These are phyloP conservation scores for Fusarium kyushuense DNA, from an alignment of 2,329 filamentous ascomycete species.

Conservation along the genomic window DNA sequence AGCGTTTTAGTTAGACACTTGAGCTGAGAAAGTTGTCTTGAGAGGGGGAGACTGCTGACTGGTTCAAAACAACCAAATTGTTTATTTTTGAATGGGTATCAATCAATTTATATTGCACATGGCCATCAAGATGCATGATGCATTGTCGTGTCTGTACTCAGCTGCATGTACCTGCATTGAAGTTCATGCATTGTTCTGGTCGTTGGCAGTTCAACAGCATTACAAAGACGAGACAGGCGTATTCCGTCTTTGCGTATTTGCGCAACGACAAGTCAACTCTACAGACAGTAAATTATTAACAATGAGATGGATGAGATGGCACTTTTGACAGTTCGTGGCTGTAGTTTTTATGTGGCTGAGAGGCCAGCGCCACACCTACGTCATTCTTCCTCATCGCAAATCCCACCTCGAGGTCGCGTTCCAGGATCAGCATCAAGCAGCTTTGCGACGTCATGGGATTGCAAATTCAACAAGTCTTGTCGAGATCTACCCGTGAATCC, in stretches of 20 bases:
- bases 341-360: slow-evolving; percentile 22
- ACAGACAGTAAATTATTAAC: background rate
- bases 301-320: background rate
- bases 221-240: background rate
- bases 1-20: slow-evolving; percentile 5
- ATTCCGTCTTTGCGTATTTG: background rate
- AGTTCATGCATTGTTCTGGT: background rate
- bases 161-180: slow-evolving; percentile 11
- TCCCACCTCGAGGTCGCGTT: slow-evolving; percentile 9
- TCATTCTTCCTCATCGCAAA: slow-evolving; percentile 20
- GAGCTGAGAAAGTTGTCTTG: background rate
- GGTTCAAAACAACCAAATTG: background rate
- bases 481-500: background rate
- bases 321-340: slow-evolving; percentile 3
- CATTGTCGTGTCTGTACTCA: background rate
- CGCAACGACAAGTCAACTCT: background rate
- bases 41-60: slow-evolving; percentile 3
- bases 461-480: background rate
- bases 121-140: background rate
- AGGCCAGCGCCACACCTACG: slow-evolving; percentile 31
- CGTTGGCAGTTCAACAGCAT: background rate
- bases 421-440: slow-evolving; percentile 24
- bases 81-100: background rate
- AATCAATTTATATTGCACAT: background rate
- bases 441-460: slow-evolving; percentile 35